A percentile compares a stretch with the other conserved stretches of the same genome.
These are phyloP conservation scores for Coelastrella sp. DNA, from an alignment of 139 green algal species.

Conservation along the genomic window DNA sequence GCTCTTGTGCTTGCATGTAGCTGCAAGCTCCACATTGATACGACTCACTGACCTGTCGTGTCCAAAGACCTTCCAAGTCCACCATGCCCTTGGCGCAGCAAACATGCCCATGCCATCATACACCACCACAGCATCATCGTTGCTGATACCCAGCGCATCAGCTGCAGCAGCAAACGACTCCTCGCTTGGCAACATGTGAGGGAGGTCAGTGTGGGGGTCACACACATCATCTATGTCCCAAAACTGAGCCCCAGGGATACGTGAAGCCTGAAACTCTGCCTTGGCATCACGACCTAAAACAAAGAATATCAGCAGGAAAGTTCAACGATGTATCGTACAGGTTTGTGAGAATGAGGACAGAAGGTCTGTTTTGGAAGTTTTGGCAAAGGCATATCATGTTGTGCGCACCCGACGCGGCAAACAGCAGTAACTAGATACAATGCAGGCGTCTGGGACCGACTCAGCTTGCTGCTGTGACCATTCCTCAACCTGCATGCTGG, in stretches of 20 bases:
- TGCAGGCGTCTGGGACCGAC: neutral
- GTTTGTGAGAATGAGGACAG: neutral
- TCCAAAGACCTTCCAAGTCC: conserved; percentile 74
- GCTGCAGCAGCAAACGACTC: conserved; percentile 86
- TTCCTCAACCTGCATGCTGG: neutral
- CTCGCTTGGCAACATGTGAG: conserved; percentile 83
- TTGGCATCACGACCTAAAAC: conserved; percentile 56
- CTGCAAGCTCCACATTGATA: no score
- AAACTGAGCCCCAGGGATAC: conserved; percentile 82
- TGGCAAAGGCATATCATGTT: no score
- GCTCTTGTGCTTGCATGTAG: no score
- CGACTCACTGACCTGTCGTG: conserved; percentile 3
- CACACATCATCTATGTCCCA: conserved; percentile 82
- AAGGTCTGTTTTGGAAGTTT: neutral
- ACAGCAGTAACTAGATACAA: no score
- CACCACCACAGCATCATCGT: conserved; percentile 79
- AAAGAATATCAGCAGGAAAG: neutral
- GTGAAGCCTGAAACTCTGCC: conserved; percentile 72
- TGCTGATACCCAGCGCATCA: conserved; percentile 84
- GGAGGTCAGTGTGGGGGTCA: conserved; percentile 54
- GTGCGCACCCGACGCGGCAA: no score
- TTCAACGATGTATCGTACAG: no score
- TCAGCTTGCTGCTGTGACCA: neutral
- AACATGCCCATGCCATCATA: conserved; percentile 95
- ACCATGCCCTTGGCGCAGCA: conserved; percentile 90